Evolutionary conservation across 805 yeast genomes (phyloP).

Genomic region (Wickerhamomyces silvicola): DNA sequence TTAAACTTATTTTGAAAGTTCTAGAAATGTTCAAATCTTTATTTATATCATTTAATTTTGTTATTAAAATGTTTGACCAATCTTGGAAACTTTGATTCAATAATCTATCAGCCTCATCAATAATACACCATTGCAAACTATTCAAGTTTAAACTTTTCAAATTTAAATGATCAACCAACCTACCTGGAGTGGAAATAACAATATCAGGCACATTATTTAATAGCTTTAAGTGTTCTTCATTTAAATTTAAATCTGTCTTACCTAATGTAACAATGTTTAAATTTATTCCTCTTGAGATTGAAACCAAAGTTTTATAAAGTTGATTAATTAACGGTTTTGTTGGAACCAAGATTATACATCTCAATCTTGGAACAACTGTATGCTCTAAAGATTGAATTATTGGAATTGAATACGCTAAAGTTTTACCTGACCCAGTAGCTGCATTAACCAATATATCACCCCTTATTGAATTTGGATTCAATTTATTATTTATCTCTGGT

Average conservation of each 20-base stretch:
- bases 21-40: constrained; percentile 23
- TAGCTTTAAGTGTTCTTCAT: constrained; percentile 57
- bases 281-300: constrained; percentile 59
- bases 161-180: constrained; percentile 69
- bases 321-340: constrained; percentile 84
- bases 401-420: constrained; percentile 83
- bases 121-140: constrained; percentile 53
- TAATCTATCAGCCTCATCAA: constrained; percentile 79
- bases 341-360: constrained; percentile 82
- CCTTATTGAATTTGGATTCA: constrained; percentile 22
- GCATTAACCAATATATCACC: constrained; percentile 89
- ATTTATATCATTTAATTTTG: constrained; percentile 26
- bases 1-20: constrained; percentile 29
- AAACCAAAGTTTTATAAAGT: constrained; percentile 59
- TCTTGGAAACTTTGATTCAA: constrained; percentile 89
- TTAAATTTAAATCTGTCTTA: constrained; percentile 42
- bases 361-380: constrained; percentile 62
- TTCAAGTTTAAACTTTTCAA: constrained; percentile 37
- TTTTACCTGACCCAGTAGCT: constrained; percentile 94
- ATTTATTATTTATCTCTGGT: constrained; percentile 30
- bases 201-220: constrained; percentile 52
- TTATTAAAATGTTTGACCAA: constrained; percentile 63
- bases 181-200: constrained; percentile 68
- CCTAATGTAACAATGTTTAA: constrained; percentile 57
- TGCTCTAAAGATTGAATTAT: constrained; percentile 59